A percentile compares a stretch with the other conserved stretches of the same genome.
Conservation (phyloP, 1,139 yeast species). For the Casaregolazyma lundiana region DNA sequence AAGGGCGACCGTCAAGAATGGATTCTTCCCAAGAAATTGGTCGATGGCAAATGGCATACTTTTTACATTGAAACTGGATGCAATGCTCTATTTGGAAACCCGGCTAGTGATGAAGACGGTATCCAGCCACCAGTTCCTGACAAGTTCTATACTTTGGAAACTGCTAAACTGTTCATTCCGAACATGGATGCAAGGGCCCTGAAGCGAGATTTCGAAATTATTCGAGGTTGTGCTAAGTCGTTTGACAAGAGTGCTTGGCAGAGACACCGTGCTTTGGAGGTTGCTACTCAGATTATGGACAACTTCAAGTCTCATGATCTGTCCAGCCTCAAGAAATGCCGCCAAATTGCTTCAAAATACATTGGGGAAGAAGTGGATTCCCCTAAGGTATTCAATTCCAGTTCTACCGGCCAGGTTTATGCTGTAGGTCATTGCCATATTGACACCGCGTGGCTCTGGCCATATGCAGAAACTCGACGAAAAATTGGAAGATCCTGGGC, state of each 20-base stretch:
- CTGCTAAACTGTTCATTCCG: slow-evolving; percentile 80
- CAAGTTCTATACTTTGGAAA: slow-evolving; percentile 58
- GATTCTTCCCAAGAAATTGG: slow-evolving; percentile 55
- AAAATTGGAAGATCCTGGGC: slow-evolving; percentile 92
- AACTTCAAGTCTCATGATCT: slow-evolving; percentile 55
- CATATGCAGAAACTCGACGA: slow-evolving; percentile 87
- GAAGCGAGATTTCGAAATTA: slow-evolving; percentile 74
- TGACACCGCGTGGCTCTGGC: slow-evolving; percentile 97
- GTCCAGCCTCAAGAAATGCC: slow-evolving; percentile 52
- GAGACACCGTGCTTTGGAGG: slow-evolving; percentile 71
- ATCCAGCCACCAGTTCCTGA: slow-evolving; percentile 55
- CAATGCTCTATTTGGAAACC: slow-evolving; percentile 93
- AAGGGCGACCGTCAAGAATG: slow-evolving; percentile 83
- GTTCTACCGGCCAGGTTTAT: slow-evolving; percentile 43
- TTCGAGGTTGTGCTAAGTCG: slow-evolving; percentile 87
- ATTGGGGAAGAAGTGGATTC: slow-evolving; percentile 64
- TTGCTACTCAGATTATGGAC: slow-evolving; percentile 78
- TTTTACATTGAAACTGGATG: slow-evolving; percentile 88
- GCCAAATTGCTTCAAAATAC: slow-evolving; percentile 59
- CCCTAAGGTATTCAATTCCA: slow-evolving; percentile 58
- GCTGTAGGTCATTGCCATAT: slow-evolving; percentile 92
- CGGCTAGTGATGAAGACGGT: slow-evolving; percentile 38
- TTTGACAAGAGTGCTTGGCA: slow-evolving; percentile 70
- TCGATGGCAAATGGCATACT: slow-evolving; percentile 40
- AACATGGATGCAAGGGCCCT: slow-evolving; percentile 77